Percentiles rank a stretch among this genome's conserved stretches.
These are phyloP conservation scores for Citrus unshiu DNA, from an alignment of 345 rosid species.

Conservation along the genomic window DNA sequence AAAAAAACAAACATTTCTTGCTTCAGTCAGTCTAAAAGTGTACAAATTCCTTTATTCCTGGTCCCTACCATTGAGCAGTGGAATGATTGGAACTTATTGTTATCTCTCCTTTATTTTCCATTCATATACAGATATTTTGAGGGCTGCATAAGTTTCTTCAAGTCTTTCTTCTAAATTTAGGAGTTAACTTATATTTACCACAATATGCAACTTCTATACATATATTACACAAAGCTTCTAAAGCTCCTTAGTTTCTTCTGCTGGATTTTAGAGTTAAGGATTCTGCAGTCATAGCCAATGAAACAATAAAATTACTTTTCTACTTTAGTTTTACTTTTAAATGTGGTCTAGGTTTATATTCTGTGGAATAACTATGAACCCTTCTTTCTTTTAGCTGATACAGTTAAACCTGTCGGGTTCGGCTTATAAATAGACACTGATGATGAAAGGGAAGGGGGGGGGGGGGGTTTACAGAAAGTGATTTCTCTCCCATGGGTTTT, in stretches of 20 bases:
- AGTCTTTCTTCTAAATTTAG: neutral
- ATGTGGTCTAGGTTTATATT: neutral
- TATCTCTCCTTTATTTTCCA: neutral
- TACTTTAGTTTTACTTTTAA: neutral
- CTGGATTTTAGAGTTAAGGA: neutral
- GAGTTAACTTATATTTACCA: neutral
- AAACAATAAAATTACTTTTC: neutral
- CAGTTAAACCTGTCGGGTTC: neutral
- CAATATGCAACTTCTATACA: neutral
- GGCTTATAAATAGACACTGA: neutral
- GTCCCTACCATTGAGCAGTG: neutral
- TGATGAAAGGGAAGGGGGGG: neutral
- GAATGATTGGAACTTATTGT: neutral
- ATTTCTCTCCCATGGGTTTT: neutral
- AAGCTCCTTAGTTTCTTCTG: neutral
- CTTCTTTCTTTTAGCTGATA: too few species aligned
- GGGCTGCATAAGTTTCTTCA: neutral
- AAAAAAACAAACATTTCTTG: neutral
- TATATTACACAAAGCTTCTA: neutral
- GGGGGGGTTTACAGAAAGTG: neutral
- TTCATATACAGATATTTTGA: neutral
- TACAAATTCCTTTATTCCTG: neutral
- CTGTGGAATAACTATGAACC: neutral
- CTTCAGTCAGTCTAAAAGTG: neutral
- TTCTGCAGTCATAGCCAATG: neutral